phyloP scores from a whole-genome alignment of 345 rosid species.

The Boechera retrofracta region DNA sequence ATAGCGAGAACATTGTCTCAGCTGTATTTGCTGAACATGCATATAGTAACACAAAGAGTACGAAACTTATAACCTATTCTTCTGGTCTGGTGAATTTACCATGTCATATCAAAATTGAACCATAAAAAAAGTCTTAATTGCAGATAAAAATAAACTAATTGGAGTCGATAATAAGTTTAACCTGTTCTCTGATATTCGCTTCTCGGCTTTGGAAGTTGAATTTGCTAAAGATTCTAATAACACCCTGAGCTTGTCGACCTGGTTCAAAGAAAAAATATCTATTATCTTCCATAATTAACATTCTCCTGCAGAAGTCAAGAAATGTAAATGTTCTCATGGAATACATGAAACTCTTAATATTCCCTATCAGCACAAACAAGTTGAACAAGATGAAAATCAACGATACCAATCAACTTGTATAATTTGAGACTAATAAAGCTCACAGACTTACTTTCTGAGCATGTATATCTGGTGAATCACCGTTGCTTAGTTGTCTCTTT shows the following conservation, averaged over 20 bases:
- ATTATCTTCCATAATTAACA: slow-evolving; percentile 21
- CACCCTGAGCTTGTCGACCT: slow-evolving; percentile 95
- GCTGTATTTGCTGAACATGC: slow-evolving; percentile 14
- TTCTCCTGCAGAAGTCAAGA: slow-evolving; percentile 22
- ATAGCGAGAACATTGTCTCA: slow-evolving; percentile 14
- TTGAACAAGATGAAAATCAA: neutral
- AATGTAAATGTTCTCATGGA: slow-evolving; percentile 25
- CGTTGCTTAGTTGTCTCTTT: slow-evolving; percentile 71
- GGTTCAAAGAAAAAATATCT: slow-evolving; percentile 38
- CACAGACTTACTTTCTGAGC: slow-evolving; percentile 76
- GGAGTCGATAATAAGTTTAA: slow-evolving; percentile 28
- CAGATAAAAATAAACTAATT: slow-evolving; percentile 15
- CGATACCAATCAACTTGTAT: slow-evolving; percentile 10
- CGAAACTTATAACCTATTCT: neutral
- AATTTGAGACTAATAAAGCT: slow-evolving; percentile 15
- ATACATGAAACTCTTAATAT: slow-evolving; percentile 3
- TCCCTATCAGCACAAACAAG: slow-evolving; percentile 18
- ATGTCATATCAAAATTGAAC: slow-evolving; percentile 16
- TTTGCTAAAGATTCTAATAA: slow-evolving; percentile 86
- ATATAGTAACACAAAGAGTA: slow-evolving; percentile 22
- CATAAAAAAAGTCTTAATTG: neutral
- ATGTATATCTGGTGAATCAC: slow-evolving; percentile 90
- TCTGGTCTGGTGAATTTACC: slow-evolving; percentile 6
- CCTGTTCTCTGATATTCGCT: slow-evolving; percentile 87
- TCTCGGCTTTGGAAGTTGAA: slow-evolving; percentile 81